Evolutionary conservation across 108 stramenopile genomes (phyloP).

Genomic region (Skeletonema costatum): DNA sequence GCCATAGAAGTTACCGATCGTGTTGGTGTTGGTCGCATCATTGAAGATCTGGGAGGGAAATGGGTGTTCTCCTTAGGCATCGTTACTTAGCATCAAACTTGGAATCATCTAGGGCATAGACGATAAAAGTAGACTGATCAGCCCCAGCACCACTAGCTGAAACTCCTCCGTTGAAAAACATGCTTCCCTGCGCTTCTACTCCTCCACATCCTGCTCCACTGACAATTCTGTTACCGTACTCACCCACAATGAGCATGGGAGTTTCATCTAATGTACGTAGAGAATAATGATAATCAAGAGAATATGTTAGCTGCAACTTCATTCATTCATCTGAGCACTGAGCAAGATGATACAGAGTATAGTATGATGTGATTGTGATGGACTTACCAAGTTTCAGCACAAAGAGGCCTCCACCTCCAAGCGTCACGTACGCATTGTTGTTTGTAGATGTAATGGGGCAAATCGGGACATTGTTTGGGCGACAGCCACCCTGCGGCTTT

Average conservation of each 20-base stretch:
- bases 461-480: slow-evolving; percentile 42
- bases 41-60: slow-evolving; percentile 19
- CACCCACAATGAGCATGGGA: slow-evolving; percentile 43
- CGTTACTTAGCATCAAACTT: neutral
- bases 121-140: slow-evolving; percentile 17
- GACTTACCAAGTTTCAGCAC: slow-evolving; percentile 1
- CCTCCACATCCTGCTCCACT: slow-evolving; percentile 44
- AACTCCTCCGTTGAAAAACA: slow-evolving; percentile 29
- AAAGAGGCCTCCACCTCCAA: slow-evolving; percentile 41
- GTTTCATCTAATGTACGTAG: neutral
- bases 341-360: neutral
- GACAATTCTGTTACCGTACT: slow-evolving; percentile 22
- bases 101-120: slow-evolving; percentile 15
- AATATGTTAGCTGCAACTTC: neutral
- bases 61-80: neutral
- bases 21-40: slow-evolving; percentile 27
- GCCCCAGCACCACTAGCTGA: slow-evolving; percentile 12
- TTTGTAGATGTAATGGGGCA: slow-evolving; percentile 24
- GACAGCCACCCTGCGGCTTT: neutral
- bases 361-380: neutral
- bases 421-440: slow-evolving; percentile 12
- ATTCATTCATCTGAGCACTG: no score
- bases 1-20: neutral
- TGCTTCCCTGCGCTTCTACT: neutral
- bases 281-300: neutral